Evolutionary conservation across 208 protist species (phyloP).

Genomic region (Phytomonas francai): DNA sequence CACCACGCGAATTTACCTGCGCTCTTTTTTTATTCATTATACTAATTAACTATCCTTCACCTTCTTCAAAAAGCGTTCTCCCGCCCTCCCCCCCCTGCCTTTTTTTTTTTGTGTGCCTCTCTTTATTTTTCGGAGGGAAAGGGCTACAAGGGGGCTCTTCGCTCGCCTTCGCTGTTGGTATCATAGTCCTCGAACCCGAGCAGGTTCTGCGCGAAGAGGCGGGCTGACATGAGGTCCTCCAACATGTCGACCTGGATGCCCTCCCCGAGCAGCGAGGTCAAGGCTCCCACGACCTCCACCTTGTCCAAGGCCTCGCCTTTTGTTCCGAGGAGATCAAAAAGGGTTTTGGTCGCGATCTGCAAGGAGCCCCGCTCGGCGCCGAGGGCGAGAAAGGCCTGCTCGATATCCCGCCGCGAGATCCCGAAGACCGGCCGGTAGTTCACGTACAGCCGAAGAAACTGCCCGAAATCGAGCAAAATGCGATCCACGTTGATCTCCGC

Average conservation of each 20-base stretch:
- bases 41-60: too few relatives aligned
- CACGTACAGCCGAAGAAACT: slow-evolving; percentile 91
- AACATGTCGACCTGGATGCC: slow-evolving; percentile 82
- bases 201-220: slow-evolving; percentile 83
- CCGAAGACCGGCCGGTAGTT: slow-evolving; percentile 93
- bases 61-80: too few relatives aligned
- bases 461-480: slow-evolving; percentile 83
- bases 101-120: slow-evolving; percentile 4
- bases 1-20: too few relatives aligned
- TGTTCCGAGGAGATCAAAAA: slow-evolving; percentile 69
- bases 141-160: too few relatives aligned
- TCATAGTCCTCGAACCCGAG: slow-evolving; percentile 90
- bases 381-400: slow-evolving; percentile 75
- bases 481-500: slow-evolving; percentile 66
- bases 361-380: slow-evolving; percentile 67
- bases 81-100: neutral
- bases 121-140: too few relatives aligned
- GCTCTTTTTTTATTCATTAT: too few relatives aligned
- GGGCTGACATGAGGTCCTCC: slow-evolving; percentile 80
- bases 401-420: slow-evolving; percentile 85
- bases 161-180: slow-evolving; percentile 33
- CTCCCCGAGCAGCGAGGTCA: slow-evolving; percentile 84
- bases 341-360: slow-evolving; percentile 54
- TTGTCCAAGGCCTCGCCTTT: slow-evolving; percentile 69
- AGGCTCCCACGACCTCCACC: slow-evolving; percentile 60